A percentile compares a stretch with the other conserved stretches of the same genome.
Evolutionary conservation across 2,329 filamentous ascomycete genomes (phyloP).

Genomic region (Diaporthe aspalathi): DNA sequence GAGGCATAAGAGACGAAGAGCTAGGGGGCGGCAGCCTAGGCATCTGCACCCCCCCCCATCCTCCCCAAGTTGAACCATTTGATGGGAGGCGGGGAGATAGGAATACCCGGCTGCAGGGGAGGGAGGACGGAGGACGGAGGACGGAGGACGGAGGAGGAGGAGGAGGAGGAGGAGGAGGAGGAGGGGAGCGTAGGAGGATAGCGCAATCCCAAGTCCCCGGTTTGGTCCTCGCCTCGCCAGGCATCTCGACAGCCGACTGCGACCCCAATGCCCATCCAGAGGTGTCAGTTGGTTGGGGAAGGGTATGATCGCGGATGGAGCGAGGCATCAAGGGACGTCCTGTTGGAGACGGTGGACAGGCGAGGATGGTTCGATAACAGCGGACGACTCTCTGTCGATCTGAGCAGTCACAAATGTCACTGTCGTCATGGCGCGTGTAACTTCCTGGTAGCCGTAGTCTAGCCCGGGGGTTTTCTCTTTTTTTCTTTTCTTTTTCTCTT

Average conservation of each 20-base stretch:
- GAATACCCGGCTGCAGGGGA: too few relatives aligned
- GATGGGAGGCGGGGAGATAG: too few relatives aligned
- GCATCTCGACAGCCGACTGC: slow-evolving; percentile 3
- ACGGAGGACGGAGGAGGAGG: too few relatives aligned
- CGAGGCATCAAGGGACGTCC: neutral
- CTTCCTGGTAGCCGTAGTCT: slow-evolving; percentile 11
- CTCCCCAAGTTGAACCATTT: neutral
- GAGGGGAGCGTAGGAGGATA: neutral
- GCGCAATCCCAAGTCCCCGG: neutral
- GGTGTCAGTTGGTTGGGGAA: neutral
- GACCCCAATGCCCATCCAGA: neutral
- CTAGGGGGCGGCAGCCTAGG: neutral
- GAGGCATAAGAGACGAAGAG: neutral
- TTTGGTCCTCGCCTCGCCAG: neutral
- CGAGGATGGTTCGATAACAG: neutral
- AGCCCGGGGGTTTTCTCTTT: neutral
- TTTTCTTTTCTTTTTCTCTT: neutral
- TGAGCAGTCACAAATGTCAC: slow-evolving; percentile 13
- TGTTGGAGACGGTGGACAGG: neutral
- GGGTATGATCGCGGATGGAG: slow-evolving; percentile 3
- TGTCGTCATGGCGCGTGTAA: neutral
- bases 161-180: neutral
- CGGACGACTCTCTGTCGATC: neutral
- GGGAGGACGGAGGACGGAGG: too few relatives aligned
- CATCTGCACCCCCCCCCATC: neutral